Evolutionary conservation across 73 alveolate genomes (phyloP), one percentile per base, ranked within the genome.

Genomic region (Durusdinium trenchii): DNA sequence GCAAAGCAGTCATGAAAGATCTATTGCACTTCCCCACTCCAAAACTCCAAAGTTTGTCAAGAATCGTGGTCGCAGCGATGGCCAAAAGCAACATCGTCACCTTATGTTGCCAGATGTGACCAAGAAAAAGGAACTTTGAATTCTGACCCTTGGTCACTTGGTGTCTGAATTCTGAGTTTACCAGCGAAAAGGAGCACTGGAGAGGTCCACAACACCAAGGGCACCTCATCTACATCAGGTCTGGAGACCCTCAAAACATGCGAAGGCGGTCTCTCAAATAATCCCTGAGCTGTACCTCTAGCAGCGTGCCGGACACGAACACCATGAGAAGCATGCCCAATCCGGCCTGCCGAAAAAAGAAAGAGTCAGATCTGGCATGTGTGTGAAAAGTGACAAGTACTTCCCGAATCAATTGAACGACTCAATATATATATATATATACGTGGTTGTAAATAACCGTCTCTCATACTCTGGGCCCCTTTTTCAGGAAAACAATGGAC

Each of bases 281-380:
- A 50, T 16, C 40, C 3, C 52, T 67, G 3, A 7, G 76, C 76
- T 75, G 30, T 38, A 89, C 97, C 97, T 91, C 97, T 46, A 91
- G 89, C 61, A 91, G 60, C 3, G 97, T 91, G 23, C 97, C 97
- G 5, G 97, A 76, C 14, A 91, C 61, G 97, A 91, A 91, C 50
- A 91, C 23, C 97, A 91, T 91, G 75, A 91, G 83, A 30, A 91
- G 97, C 97, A 91, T 91, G 76, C 97, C 97, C 42, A 46, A 45
- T 20, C 78, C 84, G 43, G 97, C 97, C 96, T 90, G 20, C 46
- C 42, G 38, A n/a, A 6, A 6, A 47, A 47, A 71, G 28, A 38
- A 57, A n/a, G n/a, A n/a, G n/a, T n/a, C n/a, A n/a, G n/a, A n/a
- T n/a, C n/a, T n/a, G n/a, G n/a, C n/a, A n/a, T n/a, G n/a, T n/a